These are phyloP conservation scores for Cinnamomum chago DNA, from an alignment of 164 flowering plant species.

Conservation along the genomic window DNA sequence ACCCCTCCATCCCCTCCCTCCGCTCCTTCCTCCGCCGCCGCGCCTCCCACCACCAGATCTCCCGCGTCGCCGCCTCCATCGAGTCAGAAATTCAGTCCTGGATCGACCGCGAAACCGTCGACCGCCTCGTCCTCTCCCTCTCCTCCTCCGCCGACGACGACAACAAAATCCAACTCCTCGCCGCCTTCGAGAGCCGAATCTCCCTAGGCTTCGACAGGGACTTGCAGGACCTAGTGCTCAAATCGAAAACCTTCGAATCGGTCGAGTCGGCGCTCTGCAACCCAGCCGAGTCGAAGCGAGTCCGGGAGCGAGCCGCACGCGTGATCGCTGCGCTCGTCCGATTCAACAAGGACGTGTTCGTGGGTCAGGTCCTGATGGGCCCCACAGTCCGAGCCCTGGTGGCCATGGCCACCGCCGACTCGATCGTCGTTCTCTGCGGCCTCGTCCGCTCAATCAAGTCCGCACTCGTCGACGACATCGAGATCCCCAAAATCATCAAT, in stretches of 20 bases:
- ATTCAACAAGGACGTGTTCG: constrained; percentile 93
- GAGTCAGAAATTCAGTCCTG: constrained; percentile 72
- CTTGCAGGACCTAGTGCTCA: constrained; percentile 62
- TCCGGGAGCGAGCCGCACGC: constrained; percentile 52
- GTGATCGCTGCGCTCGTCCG: constrained; percentile 48
- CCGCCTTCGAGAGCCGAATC: constrained; percentile 43
- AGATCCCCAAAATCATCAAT: constrained; percentile 48
- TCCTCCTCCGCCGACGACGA: constrained; percentile 11
- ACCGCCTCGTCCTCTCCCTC: constrained; percentile 32
- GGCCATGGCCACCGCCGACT: constrained; percentile 32
- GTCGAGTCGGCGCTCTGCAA: constrained; percentile 53
- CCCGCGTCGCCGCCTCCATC: constrained; percentile 63
- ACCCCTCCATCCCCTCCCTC: constrained; percentile 24
- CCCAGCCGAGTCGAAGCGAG: constrained; percentile 19
- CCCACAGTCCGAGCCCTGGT: constrained; percentile 43
- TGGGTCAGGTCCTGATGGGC: constrained; percentile 70
- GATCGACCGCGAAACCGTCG: constrained; percentile 75
- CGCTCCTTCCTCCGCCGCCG: constrained; percentile 52
- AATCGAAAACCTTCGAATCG: constrained; percentile 36
- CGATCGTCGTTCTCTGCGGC: constrained; percentile 48
- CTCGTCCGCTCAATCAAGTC: constrained; percentile 63
- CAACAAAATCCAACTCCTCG: constrained; percentile 35
- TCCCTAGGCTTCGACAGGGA: constrained; percentile 58
- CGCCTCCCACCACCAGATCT: constrained; percentile 50
- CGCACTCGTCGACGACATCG: constrained; percentile 78